Conservation (phyloP, 169 alveolate species). For the Babesia divergens region DNA sequence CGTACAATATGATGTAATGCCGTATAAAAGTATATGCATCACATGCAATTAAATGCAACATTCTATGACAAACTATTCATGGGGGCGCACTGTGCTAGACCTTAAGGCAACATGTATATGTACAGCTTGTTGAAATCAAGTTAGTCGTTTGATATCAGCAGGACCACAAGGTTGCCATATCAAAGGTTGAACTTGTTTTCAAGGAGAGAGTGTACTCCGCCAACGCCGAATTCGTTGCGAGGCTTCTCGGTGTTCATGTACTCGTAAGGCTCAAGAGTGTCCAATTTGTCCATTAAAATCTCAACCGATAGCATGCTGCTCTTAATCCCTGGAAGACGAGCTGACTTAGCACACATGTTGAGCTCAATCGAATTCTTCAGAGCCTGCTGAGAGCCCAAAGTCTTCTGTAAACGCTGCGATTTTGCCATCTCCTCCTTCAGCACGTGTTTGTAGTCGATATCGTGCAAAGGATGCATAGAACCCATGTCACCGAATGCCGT, state of each 20-base stretch:
- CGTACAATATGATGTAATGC: no score
- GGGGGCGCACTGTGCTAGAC: no score
- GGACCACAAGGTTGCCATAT: no score
- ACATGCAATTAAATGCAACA: no score
- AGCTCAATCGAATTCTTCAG: constrained; percentile 53
- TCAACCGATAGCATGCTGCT: constrained; percentile 64
- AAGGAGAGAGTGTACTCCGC: constrained; percentile 55
- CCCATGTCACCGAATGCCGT: constrained; percentile 22
- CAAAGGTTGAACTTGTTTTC: constrained; percentile 39
- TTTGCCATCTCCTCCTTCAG: constrained; percentile 22
- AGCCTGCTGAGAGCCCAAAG: constrained; percentile 53
- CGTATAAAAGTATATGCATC: no score
- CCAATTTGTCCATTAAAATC: constrained; percentile 62
- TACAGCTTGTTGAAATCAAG: no score
- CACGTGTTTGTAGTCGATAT: constrained; percentile 53
- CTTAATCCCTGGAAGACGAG: constrained; percentile 65
- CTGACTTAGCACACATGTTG: constrained; percentile 54
- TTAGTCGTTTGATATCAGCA: no score
- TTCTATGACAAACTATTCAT: no score
- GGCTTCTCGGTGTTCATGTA: constrained; percentile 62
- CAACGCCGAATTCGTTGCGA: constrained; percentile 53
- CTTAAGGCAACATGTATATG: no score
- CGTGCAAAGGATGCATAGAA: constrained; percentile 25
- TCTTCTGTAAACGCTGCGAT: constrained; percentile 20
- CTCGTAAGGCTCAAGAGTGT: constrained; percentile 52